Base-by-base conservation (phyloP, 495 filamentous ascomycete species). In the Lasiosphaeria hispida region DNA sequence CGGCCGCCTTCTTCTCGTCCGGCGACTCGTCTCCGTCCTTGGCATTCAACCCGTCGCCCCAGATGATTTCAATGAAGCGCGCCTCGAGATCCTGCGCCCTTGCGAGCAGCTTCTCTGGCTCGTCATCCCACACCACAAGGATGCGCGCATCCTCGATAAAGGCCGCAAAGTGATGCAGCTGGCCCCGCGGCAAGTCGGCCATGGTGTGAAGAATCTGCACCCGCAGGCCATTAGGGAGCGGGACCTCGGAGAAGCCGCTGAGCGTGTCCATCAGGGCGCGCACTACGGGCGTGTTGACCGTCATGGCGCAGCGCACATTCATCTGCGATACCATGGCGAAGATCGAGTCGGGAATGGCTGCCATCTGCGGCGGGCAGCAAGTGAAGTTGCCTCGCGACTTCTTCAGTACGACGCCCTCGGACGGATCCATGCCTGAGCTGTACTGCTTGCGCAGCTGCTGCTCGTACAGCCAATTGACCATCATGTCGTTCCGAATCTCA, bases 81-180 rank as follows among this genome's bases (percentile, higher is more conserved):
- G 64, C 58, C 66, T 85, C 79, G 17, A 87, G 69, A 34, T 65
- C 65, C 9, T 72, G 68, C 1, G 75, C 81, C 30, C 84, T 75
- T 2, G 70, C 65, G 13, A 86, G 60, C 10, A 85, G 63, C 38
- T 80, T 73, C 59, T 77, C 75, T 0, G 84, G 83, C 30, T 85
- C 79, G 55, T 88, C 85, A 44, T 85, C 85, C 85, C 85, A 88
- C n/a, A 87, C 83, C 11, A 87, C 72, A 14, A 88, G 63, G 4
- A 85, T 70, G 30, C 72, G 69, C n/a, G 69, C 66, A 53, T 84
- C 77, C 45, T 78, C 73, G 47, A 87, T 82, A 62, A 88, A 87
- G 34, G 85, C 85, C n/a, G 83, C 85, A 57, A 84, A 86, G 48
- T 88, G 85, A 63, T 87, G 81, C 62, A 85, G 84, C 65, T 85